Conservation (phyloP, 2,329 filamentous ascomycete genomes). For the Capronia americana region DNA sequence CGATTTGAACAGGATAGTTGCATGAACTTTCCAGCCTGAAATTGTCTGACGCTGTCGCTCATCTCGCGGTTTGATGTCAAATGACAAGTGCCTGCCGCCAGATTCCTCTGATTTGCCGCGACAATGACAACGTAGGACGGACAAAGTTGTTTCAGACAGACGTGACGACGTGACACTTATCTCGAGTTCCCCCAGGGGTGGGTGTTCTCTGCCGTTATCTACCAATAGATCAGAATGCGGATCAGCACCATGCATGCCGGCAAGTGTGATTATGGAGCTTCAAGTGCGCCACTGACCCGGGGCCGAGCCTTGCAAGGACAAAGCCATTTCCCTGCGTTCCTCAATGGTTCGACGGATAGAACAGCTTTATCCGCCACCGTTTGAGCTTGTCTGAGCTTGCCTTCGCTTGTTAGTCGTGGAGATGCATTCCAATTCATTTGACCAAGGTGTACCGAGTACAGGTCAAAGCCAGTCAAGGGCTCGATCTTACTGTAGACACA, state of each 20-base stretch:
- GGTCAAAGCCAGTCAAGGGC: neutral
- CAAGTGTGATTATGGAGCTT: slow-evolving; percentile 6
- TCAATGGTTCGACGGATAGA: neutral
- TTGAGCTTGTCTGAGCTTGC: slow-evolving; percentile 5
- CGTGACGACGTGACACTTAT: slow-evolving; percentile 4
- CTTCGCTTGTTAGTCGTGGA: neutral
- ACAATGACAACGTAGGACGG: neutral
- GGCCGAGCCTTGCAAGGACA: slow-evolving; percentile 8
- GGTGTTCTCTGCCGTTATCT: neutral
- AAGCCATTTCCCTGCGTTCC: neutral
- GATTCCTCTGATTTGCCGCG: neutral
- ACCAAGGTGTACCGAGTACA: neutral
- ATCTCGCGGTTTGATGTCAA: neutral
- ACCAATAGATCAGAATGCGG: slow-evolving; percentile 6
- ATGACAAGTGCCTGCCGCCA: neutral
- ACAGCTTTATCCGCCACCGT: neutral
- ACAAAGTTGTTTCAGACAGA: neutral
- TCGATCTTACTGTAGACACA: neutral
- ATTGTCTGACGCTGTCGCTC: neutral
- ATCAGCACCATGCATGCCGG: slow-evolving; percentile 12
- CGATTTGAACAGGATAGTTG: neutral
- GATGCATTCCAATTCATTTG: neutral
- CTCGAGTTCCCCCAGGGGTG: neutral
- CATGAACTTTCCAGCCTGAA: neutral
- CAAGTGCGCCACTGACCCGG: neutral